phyloP scores from a whole-genome alignment of 2,329 filamentous ascomycete genomes.

The Huntiella decipiens region DNA sequence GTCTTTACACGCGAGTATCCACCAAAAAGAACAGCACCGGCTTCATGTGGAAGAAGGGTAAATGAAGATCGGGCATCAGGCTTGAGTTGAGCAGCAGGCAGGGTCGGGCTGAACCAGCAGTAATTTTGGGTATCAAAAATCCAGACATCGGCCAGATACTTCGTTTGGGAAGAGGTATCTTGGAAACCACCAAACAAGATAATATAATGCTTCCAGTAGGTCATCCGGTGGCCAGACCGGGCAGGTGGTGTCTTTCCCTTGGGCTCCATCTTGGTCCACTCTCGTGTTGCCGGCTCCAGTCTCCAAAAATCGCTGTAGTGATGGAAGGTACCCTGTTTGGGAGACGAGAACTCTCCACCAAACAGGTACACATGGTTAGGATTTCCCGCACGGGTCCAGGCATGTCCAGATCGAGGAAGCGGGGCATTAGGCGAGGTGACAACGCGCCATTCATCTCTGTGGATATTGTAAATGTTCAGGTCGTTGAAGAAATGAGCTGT shows the following conservation, averaged over 20 bases:
- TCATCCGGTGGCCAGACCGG: constrained; percentile 86
- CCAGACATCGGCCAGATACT: constrained; percentile 87
- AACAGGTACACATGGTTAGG: constrained; percentile 75
- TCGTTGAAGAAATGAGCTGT: constrained; percentile 56
- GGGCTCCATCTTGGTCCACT: constrained; percentile 79
- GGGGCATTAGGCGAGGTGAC: constrained; percentile 85
- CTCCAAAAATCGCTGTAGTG: constrained; percentile 99
- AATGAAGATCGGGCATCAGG: constrained; percentile 86
- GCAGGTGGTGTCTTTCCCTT: constrained; percentile 65
- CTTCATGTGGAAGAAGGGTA: constrained; percentile 75
- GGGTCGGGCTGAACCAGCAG: constrained; percentile 58
- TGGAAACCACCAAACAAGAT: constrained; percentile 93
- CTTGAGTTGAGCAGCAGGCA: constrained; percentile 64
- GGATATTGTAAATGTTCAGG: constrained; percentile 53
- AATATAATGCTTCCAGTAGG: constrained; percentile 92
- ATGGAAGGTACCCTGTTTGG: constrained; percentile 96
- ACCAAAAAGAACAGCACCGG: constrained; percentile 76
- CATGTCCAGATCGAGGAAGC: constrained; percentile 77
- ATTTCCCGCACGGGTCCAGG: constrained; percentile 82
- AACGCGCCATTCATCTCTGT: constrained; percentile 74
- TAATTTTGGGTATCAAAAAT: constrained; percentile 83
- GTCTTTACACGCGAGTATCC: constrained; percentile 86
- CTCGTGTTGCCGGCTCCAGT: constrained; percentile 61
- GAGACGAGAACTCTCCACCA: constrained; percentile 88
- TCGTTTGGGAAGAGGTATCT: constrained; percentile 86